Evolutionary conservation across 108 stramenopile genomes (phyloP).

Genomic region (Fragilaria radians): DNA sequence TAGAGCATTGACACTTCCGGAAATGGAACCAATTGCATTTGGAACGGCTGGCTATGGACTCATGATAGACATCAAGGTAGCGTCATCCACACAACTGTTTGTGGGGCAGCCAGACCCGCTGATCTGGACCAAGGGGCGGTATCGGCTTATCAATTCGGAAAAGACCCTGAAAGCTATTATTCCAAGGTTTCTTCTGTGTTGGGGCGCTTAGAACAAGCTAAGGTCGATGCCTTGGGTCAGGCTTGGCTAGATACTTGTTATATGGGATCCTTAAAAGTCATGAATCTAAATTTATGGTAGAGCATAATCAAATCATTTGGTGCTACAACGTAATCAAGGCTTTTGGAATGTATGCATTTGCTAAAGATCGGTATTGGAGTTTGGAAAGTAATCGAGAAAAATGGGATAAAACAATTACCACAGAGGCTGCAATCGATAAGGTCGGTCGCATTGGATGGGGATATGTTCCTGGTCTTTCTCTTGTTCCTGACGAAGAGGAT

Average conservation of each 20-base stretch:
- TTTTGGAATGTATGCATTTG: constrained; percentile 73
- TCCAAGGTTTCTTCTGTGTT: constrained; percentile 9
- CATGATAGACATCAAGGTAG: constrained; percentile 31
- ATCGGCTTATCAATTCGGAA: constrained; percentile 33
- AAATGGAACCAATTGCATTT: constrained; percentile 69
- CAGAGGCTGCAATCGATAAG: constrained; percentile 58
- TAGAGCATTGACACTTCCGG: constrained; percentile 64
- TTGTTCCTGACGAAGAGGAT: constrained; percentile 40
- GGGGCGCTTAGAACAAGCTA: constrained; percentile 41
- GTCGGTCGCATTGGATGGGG: constrained; percentile 33
- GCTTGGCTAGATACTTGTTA: constrained; percentile 66
- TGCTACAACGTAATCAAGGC: constrained; percentile 63
- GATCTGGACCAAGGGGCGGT: constrained; percentile 70
- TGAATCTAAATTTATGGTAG: constrained; percentile 34
- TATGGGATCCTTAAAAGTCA: constrained; percentile 62
- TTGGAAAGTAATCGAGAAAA: constrained; percentile 40
- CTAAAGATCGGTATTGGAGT: constrained; percentile 57
- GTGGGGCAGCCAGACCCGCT: constrained; percentile 64
- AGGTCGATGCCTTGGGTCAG: constrained; percentile 53
- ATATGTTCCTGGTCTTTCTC: constrained; percentile 50
- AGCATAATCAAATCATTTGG: constrained; percentile 74
- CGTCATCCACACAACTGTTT: constrained; percentile 50
- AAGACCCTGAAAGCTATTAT: constrained; percentile 15
- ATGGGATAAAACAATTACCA: constrained; percentile 43
- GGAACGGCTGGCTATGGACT: constrained; percentile 61